Conservation (phyloP, 164 flowering plant species). For the Magnolia officinalis region DNA sequence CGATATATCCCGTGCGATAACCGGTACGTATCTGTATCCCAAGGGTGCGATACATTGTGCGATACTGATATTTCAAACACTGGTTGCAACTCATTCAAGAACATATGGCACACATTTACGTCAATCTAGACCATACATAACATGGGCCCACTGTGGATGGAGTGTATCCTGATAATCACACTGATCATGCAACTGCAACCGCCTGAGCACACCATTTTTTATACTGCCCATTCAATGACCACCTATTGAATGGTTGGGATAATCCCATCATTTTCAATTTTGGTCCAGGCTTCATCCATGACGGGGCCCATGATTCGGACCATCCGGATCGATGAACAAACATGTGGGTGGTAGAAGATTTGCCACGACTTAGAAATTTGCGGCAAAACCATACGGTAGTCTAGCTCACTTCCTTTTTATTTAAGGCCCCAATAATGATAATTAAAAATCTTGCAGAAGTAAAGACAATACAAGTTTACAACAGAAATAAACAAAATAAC, state of each 20-base stretch:
- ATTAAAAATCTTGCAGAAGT: neutral
- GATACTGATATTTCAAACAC: too few relatives aligned
- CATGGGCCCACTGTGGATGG: too few relatives aligned
- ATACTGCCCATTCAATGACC: neutral
- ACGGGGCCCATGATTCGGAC: neutral
- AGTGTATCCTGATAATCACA: neutral
- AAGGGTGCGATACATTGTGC: too few relatives aligned
- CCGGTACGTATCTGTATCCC: too few relatives aligned
- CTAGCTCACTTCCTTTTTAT: neutral
- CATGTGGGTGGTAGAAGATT: neutral
- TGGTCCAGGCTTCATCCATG: neutral
- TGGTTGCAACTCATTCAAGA: too few relatives aligned
- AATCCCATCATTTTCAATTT: too few relatives aligned
- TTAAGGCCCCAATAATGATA: neutral
- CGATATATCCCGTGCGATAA: too few relatives aligned
- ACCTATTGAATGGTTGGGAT: neutral
- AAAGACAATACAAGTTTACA: too few relatives aligned
- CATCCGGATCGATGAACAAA: neutral
- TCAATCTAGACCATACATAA: too few relatives aligned
- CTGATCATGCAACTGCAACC: neutral
- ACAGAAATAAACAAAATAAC: too few relatives aligned
- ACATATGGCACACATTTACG: too few relatives aligned
- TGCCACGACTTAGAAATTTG: neutral
- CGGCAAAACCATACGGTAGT: neutral
- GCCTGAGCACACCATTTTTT: neutral